A percentile compares a stretch with the other conserved stretches of the same genome.
Evolutionary conservation across 352 stramenopile species (phyloP).

Genomic region (Pythium angustatum): DNA sequence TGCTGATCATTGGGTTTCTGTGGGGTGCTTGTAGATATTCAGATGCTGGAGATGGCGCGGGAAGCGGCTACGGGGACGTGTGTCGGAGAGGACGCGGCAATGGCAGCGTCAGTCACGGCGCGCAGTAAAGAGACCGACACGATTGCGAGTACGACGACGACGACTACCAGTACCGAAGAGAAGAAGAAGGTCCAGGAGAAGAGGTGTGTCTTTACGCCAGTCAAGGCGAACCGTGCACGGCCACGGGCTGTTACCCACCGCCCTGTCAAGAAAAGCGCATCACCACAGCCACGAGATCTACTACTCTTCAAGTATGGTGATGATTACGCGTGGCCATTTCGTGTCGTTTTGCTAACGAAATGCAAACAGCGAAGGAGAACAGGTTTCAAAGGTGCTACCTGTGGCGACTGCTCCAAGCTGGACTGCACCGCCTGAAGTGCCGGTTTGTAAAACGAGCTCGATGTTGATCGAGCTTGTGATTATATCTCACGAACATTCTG

Average conservation of each 20-base stretch:
- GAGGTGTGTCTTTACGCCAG: constrained; percentile 58
- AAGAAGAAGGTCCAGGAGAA: not conserved
- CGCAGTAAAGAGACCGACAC: no score
- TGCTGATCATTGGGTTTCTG: not conserved
- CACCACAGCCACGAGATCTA: constrained; percentile 19
- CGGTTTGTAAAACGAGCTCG: not conserved
- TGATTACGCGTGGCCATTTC: not conserved
- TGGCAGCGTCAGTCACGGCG: not conserved
- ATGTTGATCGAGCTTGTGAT: not conserved
- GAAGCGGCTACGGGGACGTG: constrained; percentile 19
- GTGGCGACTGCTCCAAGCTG: not conserved
- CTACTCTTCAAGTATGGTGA: constrained; percentile 45
- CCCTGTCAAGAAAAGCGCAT: not conserved
- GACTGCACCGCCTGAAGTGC: not conserved
- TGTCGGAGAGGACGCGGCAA: not conserved
- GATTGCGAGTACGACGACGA: not conserved
- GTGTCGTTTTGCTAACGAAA: not conserved
- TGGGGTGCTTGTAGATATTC: constrained; percentile 41
- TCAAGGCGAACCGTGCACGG: constrained; percentile 43
- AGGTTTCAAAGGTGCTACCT: not conserved
- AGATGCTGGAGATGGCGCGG: constrained; percentile 49
- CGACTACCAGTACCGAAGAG: not conserved
- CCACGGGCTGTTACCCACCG: not conserved
- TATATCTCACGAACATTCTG: not conserved
- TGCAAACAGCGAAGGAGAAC: constrained; percentile 14